phyloP scores from a whole-genome alignment of 2,329 filamentous ascomycete genomes.

The Albophoma yamanashiensis region DNA sequence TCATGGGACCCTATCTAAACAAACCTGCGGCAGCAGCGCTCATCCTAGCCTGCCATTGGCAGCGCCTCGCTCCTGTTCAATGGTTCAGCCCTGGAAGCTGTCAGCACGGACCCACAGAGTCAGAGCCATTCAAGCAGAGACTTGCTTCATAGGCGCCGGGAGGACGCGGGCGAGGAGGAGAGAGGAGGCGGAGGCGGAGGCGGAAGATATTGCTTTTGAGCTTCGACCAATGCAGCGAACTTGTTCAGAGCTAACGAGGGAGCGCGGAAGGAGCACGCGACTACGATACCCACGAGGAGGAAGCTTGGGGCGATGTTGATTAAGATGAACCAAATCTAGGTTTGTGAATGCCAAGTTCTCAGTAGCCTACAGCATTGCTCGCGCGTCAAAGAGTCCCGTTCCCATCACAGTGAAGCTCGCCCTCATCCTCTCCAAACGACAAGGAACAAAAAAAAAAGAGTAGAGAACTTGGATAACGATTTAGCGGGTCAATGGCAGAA shows the following conservation, averaged over 20 bases:
- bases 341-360: constrained; percentile 3
- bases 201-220: not conserved
- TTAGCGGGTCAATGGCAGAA: not conserved
- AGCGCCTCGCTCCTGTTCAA: not conserved
- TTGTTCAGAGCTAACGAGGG: not conserved
- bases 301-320: constrained; percentile 3
- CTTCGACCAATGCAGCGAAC: not conserved
- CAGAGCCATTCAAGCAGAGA: not conserved
- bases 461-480: not conserved
- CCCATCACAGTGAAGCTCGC: not conserved
- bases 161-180: no score
- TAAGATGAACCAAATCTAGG: constrained; percentile 5
- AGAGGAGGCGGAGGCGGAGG: no score
- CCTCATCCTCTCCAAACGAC: not conserved
- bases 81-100: not conserved
- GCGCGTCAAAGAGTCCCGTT: not conserved
- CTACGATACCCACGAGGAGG: constrained; percentile 5
- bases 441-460: constrained; percentile 1
- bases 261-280: not conserved
- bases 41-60: not conserved
- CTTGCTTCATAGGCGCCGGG: not conserved
- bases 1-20: not conserved
- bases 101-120: not conserved
- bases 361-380: not conserved
- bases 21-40: not conserved